phyloP scores from a whole-genome alignment of 1,284 basidiomycete species.

The Phaffia rhodozyma region DNA sequence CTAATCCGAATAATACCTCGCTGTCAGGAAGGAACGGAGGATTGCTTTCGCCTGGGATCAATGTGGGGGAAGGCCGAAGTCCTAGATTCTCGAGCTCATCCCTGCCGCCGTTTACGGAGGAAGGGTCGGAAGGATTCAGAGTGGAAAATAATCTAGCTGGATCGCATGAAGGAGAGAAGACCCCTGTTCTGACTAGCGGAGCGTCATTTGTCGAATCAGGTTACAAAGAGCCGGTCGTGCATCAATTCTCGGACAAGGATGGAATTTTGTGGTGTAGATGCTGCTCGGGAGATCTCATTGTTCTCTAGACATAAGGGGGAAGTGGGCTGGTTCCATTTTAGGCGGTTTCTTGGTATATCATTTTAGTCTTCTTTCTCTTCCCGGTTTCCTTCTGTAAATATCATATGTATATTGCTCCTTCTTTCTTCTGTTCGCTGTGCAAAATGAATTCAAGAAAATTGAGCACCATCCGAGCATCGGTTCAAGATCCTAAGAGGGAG shows the following conservation, averaged over 20 bases:
- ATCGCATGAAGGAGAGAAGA: background rate
- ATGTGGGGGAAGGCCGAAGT: background rate
- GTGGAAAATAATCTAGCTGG: background rate
- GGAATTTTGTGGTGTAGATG: conserved; percentile 13
- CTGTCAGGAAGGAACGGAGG: background rate
- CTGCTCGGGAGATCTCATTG: conserved; percentile 14
- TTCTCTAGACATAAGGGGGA: background rate
- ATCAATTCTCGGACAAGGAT: conserved; percentile 12
- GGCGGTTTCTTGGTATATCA: too few relatives aligned
- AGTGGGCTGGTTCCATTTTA: too few relatives aligned
- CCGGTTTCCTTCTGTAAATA: too few relatives aligned
- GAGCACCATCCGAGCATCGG: too few relatives aligned
- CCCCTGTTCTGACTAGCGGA: background rate
- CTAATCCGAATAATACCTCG: background rate
- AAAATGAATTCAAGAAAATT: too few relatives aligned
- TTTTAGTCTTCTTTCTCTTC: too few relatives aligned
- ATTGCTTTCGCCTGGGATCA: background rate
- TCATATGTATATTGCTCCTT: too few relatives aligned
- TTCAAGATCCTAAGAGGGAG: too few relatives aligned
- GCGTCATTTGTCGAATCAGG: background rate
- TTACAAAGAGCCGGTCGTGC: background rate
- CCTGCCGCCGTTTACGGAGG: background rate
- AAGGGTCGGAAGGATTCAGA: background rate
- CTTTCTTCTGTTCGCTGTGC: too few relatives aligned
- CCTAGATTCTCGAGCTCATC: background rate